These are phyloP conservation scores for Singerocomus inundabilis DNA, from an alignment of 1,284 basidiomycete species.

Conservation along the genomic window DNA sequence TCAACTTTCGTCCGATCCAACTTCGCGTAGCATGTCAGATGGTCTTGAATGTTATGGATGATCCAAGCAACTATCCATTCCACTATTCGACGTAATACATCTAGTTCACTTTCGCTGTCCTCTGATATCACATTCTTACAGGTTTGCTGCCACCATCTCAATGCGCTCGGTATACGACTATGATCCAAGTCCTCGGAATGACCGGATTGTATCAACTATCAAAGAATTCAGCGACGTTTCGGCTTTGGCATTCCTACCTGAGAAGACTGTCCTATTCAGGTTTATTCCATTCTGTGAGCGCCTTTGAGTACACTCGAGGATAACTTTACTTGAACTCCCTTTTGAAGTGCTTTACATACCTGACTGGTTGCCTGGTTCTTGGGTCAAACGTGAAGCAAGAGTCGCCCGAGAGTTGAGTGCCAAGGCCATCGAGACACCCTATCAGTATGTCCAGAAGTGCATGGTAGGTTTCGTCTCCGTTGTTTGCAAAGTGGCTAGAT, in stretches of 20 bases:
- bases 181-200: constrained; percentile 22
- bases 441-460: constrained; percentile 15
- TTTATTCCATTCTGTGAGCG: constrained; percentile 26
- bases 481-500: background rate
- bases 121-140: too few species aligned
- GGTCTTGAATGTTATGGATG: too few species aligned
- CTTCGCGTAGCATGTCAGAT: too few species aligned
- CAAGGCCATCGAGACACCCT: constrained; percentile 20
- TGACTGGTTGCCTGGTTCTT: constrained; percentile 26
- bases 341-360: constrained; percentile 19
- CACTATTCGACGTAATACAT: too few species aligned
- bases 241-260: constrained; percentile 1
- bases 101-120: too few species aligned
- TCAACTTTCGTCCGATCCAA: too few species aligned
- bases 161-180: constrained; percentile 26
- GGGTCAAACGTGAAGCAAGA: constrained; percentile 16
- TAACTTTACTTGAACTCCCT: background rate
- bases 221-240: constrained; percentile 18
- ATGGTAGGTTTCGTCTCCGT: constrained; percentile 7
- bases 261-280: constrained; percentile 18
- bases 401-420: constrained; percentile 10
- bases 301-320: too few species aligned
- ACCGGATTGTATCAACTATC: constrained; percentile 20
- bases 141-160: constrained; percentile 18
- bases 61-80: too few species aligned